These are phyloP conservation scores for Cladosporium sp. DNA, from an alignment of 2,329 filamentous ascomycete species.

Conservation along the genomic window DNA sequence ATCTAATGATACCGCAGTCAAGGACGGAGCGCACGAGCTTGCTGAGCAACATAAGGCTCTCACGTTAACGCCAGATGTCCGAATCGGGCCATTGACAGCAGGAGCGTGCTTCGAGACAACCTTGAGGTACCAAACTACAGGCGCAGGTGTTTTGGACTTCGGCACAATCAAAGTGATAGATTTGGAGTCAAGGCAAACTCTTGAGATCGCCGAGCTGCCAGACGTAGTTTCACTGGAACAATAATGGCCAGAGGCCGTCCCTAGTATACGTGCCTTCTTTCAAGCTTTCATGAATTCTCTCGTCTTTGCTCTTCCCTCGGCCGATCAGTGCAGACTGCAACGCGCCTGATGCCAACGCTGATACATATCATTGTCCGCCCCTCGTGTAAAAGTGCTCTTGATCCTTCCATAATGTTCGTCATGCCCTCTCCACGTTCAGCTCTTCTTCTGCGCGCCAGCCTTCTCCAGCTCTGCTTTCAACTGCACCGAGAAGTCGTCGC, in stretches of 20 bases:
- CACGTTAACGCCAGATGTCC: slow-evolving; percentile 72
- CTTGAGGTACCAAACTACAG: slow-evolving; percentile 68
- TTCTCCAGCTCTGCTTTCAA: slow-evolving; percentile 95
- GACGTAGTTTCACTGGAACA: slow-evolving; percentile 54
- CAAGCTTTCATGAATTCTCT: neutral
- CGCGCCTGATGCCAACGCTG: slow-evolving; percentile 13
- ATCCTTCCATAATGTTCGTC: neutral
- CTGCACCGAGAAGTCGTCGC: slow-evolving; percentile 92
- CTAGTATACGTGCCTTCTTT: neutral
- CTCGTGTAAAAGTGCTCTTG: neutral
- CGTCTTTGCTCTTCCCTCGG: neutral
- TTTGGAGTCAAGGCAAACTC: slow-evolving; percentile 70
- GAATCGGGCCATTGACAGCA: slow-evolving; percentile 70
- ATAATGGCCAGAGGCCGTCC: neutral
- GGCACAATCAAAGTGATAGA: slow-evolving; percentile 75
- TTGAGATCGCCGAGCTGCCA: slow-evolving; percentile 74
- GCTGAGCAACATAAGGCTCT: slow-evolving; percentile 67
- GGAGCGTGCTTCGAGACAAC: slow-evolving; percentile 73
- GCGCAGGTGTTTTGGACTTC: slow-evolving; percentile 65
- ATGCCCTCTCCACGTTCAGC: slow-evolving; percentile 12
- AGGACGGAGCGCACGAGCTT: slow-evolving; percentile 33
- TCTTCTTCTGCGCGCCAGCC: slow-evolving; percentile 63
- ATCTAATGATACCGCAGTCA: slow-evolving; percentile 20
- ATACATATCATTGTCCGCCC: neutral
- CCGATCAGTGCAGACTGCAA: neutral